Evolutionary conservation across 495 filamentous ascomycete species (phyloP).

Genomic region (Hyaloscypha finlandica): DNA sequence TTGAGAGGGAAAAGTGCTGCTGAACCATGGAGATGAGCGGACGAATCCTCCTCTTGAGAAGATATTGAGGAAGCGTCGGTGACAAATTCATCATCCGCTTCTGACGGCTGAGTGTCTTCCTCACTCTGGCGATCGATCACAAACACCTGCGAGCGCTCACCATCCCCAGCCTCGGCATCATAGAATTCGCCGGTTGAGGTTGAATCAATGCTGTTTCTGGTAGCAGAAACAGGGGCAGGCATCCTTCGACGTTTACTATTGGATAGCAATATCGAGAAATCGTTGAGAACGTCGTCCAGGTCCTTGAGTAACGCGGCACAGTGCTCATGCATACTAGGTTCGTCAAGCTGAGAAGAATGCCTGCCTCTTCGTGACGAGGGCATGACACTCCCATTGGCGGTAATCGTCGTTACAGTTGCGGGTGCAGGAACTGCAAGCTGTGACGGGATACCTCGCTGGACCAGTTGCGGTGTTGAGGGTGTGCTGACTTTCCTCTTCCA

Average conservation of each 20-base stretch:
- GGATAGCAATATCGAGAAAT: constrained; percentile 75
- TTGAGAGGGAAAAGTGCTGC: constrained; percentile 67
- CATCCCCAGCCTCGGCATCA: constrained; percentile 76
- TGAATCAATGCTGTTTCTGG: constrained; percentile 81
- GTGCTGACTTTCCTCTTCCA: constrained; percentile 86
- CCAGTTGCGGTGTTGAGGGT: constrained; percentile 41
- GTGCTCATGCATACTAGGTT: constrained; percentile 69
- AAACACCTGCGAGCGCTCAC: constrained; percentile 65
- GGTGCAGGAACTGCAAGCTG: constrained; percentile 62
- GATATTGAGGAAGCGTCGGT: constrained; percentile 63
- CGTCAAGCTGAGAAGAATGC: constrained; percentile 35
- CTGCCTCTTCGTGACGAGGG: constrained; percentile 20
- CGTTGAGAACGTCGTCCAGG: constrained; percentile 75
- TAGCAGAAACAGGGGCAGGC: constrained; percentile 49
- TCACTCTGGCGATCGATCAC: constrained; percentile 68
- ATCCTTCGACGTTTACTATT: constrained; percentile 78
- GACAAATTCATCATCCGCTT: constrained; percentile 57
- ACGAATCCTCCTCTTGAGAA: constrained; percentile 52
- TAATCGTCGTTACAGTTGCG: constrained; percentile 37
- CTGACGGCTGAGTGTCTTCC: constrained; percentile 55
- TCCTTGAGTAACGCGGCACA: constrained; percentile 79
- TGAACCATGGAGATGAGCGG: constrained; percentile 44
- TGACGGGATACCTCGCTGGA: constrained; percentile 49
- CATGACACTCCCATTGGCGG: constrained; percentile 38
- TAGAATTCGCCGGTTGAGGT: constrained; percentile 84